Evolutionary conservation across 108 stramenopile species (phyloP), one percentile per base, ranked within the genome.

Genomic region (Fragilaria crotonensis): DNA sequence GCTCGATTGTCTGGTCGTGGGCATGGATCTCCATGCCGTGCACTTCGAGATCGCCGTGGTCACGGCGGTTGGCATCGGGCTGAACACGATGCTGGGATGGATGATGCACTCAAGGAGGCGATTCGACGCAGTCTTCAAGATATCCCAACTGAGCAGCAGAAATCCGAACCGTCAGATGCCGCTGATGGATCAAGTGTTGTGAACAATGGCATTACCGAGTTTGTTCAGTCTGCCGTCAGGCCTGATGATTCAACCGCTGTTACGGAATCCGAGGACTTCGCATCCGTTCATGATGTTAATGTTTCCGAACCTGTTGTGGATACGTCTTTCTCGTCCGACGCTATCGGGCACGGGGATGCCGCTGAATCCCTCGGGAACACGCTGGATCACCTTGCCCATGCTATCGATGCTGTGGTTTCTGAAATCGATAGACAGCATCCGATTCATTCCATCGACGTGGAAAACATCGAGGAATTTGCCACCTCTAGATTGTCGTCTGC

Each of bases 321-420:
- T 25, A 72, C 71, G 4, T 86, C 83, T 0, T 90, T 86, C 61
- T 57, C 77, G 3, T 67, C 67, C 21, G 89, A 90, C 64, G 89
- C 89, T 22, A 71, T 65, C 21, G 89, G 85, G 11, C 79, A 60
- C 60, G 83, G 84, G 5, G 84, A 84, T 28, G 68, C 87, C 47
- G 85, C 89, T 0, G 76, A 85, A 59, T 70, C 55, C 11, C 65
- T 90, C 48, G 89, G 89, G 0, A 68, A 61, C 41, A 78, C 77
- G 26, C 63, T 82, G 17, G 81, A 82, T 52, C 41, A 52, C 44
- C 65, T 69, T 18, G 81, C 74, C 4, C 46, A 51, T 19, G 73
- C 56, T 23, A 82, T 82, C 41, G 45, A 62, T 33, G 81, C 68
- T 28, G 63, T 82, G 56, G 47, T 66, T 21, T 18, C 11, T 11